These are phyloP conservation scores for Calamus simplicifolius DNA, from an alignment of 176 grass and related monocot genomes.

Conservation along the genomic window DNA sequence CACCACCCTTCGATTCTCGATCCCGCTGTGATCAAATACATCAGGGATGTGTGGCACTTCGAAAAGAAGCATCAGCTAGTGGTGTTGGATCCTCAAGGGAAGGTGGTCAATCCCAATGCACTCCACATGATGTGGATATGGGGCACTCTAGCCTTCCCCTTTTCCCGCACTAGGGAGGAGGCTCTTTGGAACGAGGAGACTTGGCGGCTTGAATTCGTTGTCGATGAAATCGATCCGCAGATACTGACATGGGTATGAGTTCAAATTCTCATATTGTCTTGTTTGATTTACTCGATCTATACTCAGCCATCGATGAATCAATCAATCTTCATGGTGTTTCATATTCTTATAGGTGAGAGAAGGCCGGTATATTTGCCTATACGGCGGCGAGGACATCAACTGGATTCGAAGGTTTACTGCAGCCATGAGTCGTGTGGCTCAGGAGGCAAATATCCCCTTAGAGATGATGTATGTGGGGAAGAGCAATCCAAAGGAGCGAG, in stretches of 20 bases:
- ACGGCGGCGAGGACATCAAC: conserved; percentile 32
- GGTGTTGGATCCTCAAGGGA: conserved; percentile 36
- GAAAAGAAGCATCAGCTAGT: conserved; percentile 42
- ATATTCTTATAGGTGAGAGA: conserved; percentile 29
- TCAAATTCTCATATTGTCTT: neutral
- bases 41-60: conserved; percentile 30
- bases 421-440: conserved; percentile 5
- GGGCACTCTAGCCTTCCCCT: conserved; percentile 38
- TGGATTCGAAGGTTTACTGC: conserved; percentile 37
- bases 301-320: too few species aligned
- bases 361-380: conserved; percentile 25
- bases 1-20: conserved; percentile 32
- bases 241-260: conserved; percentile 23
- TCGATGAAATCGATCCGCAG: conserved; percentile 35
- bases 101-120: conserved; percentile 36
- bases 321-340: neutral
- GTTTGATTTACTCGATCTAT: too few species aligned
- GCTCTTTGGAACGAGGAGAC: conserved; percentile 40
- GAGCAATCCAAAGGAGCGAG: neutral
- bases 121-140: conserved; percentile 50
- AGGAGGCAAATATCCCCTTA: conserved; percentile 10
- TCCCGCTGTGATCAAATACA: conserved; percentile 19
- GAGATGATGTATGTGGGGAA: conserved; percentile 28
- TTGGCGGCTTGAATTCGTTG: conserved; percentile 37
- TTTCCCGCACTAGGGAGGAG: conserved; percentile 34